phyloP scores from a whole-genome alignment of 495 filamentous ascomycete species.

The Talaromyces wortmannii region DNA sequence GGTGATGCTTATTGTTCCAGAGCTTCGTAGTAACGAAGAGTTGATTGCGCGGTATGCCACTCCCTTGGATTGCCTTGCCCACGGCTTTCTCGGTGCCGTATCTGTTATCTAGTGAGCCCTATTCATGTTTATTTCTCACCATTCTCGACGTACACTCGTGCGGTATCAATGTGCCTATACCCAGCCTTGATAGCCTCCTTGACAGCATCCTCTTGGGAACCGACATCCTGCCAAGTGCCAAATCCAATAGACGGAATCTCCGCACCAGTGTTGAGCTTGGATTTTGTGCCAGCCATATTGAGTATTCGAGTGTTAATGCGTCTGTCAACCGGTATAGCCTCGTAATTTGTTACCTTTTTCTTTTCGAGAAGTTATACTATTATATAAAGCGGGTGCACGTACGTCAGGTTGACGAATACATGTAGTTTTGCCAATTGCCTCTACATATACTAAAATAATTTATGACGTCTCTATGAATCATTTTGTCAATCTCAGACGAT shows the following conservation, averaged over 20 bases:
- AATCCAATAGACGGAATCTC: conserved; percentile 41
- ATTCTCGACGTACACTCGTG: conserved; percentile 30
- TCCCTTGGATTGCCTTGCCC: conserved; percentile 50
- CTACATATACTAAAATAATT: not conserved
- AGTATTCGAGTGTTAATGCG: not conserved
- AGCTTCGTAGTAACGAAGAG: conserved; percentile 67
- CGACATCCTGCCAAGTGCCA: conserved; percentile 44
- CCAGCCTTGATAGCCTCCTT: conserved; percentile 44
- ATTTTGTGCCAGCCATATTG: conserved; percentile 19
- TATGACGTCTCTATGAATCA: not conserved
- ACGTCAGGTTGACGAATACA: conserved; percentile 3
- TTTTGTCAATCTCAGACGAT: too few relatives aligned
- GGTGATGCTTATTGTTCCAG: conserved; percentile 62
- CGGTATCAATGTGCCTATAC: conserved; percentile 58
- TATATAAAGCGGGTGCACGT: not conserved
- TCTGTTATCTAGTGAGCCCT: conserved; percentile 12
- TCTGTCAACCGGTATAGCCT: too few relatives aligned
- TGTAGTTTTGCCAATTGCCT: not conserved
- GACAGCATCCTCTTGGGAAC: conserved; percentile 38
- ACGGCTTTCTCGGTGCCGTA: conserved; percentile 46
- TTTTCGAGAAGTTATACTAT: not conserved
- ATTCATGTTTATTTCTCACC: conserved; percentile 8
- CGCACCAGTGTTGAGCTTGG: conserved; percentile 44
- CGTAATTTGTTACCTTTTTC: too few relatives aligned
- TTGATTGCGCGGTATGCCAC: conserved; percentile 48